Conservation (phyloP, 1,284 basidiomycete genomes). For the Fomitopsis betulina region DNA sequence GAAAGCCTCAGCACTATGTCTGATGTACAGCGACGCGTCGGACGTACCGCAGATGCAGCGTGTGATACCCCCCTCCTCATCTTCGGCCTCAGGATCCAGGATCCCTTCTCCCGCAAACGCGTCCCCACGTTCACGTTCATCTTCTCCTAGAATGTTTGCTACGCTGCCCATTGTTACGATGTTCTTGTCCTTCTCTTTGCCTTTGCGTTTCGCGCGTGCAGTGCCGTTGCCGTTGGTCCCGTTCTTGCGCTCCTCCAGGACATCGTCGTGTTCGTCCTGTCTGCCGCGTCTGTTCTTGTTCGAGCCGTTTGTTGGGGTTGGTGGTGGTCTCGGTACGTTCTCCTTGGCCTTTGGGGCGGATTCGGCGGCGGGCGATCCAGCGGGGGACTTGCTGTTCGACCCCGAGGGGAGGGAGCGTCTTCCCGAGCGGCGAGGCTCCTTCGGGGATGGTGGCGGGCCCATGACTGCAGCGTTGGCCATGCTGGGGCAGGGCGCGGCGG, state of each 20-base stretch:
- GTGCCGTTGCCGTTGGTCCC: slow-evolving; percentile 35
- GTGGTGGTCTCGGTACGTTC: slow-evolving; percentile 37
- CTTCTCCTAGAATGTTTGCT: slow-evolving; percentile 10
- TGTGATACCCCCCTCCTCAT: slow-evolving; percentile 77
- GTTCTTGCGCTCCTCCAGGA: slow-evolving; percentile 49
- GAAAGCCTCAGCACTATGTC: slow-evolving; percentile 11
- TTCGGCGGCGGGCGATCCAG: slow-evolving; percentile 56
- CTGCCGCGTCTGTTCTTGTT: slow-evolving; percentile 59
- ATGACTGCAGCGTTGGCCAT: slow-evolving; percentile 39
- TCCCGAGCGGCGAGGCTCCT: slow-evolving; percentile 72
- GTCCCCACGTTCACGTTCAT: slow-evolving; percentile 18
- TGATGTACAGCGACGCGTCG: slow-evolving; percentile 11
- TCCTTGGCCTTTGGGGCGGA: slow-evolving; percentile 37
- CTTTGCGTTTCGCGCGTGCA: slow-evolving; percentile 49
- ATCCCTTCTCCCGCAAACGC: slow-evolving; percentile 30
- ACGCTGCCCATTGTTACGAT: slow-evolving; percentile 26
- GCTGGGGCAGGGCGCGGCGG: slow-evolving; percentile 12
- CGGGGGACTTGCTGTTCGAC: slow-evolving; percentile 70
- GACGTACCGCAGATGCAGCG: slow-evolving; percentile 91
- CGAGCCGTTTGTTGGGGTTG: slow-evolving; percentile 38
- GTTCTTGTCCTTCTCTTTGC: slow-evolving; percentile 53
- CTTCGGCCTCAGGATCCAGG: slow-evolving; percentile 38
- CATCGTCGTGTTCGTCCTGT: slow-evolving; percentile 68
- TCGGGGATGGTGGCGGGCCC: slow-evolving; percentile 72
- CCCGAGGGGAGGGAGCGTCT: slow-evolving; percentile 63